Conservation (phyloP, 148 eudicot genomes). For the Selenicereus undatus region DNA sequence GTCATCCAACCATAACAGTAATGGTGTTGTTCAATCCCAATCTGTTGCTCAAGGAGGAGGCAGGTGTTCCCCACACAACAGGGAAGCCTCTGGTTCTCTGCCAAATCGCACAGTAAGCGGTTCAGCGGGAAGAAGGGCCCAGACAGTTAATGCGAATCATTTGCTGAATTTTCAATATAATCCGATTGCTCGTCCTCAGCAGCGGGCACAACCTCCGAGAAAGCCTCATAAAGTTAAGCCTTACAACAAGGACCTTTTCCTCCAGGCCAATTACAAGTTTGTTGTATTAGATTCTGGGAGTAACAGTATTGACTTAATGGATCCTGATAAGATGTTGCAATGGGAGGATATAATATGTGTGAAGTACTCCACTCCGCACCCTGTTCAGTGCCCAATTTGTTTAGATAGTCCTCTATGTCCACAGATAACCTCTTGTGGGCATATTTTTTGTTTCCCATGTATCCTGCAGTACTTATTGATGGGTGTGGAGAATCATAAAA, state of each 20-base stretch:
- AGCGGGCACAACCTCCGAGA: constrained; percentile 61
- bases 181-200: constrained; percentile 72
- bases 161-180: constrained; percentile 90
- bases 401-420: constrained; percentile 87
- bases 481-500: constrained; percentile 68
- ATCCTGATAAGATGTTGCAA: constrained; percentile 82
- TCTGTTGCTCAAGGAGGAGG: constrained; percentile 28
- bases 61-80: constrained; percentile 32
- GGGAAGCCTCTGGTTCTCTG: constrained; percentile 36
- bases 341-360: constrained; percentile 96
- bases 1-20: constrained; percentile 28
- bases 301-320: constrained; percentile 53
- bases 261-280: constrained; percentile 95
- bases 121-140: constrained; percentile 55
- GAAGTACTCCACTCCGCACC: constrained; percentile 68
- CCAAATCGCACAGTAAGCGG: constrained; percentile 42
- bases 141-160: constrained; percentile 74
- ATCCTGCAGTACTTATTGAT: constrained; percentile 69
- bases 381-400: constrained; percentile 86
- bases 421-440: constrained; percentile 93
- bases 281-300: constrained; percentile 71
- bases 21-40: constrained; percentile 26
- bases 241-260: constrained; percentile 91
- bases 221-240: constrained; percentile 69
- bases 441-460: constrained; percentile 92